These are phyloP conservation scores for Pisolithus sp. DNA, from an alignment of 768 basidiomycete species.

Conservation along the genomic window DNA sequence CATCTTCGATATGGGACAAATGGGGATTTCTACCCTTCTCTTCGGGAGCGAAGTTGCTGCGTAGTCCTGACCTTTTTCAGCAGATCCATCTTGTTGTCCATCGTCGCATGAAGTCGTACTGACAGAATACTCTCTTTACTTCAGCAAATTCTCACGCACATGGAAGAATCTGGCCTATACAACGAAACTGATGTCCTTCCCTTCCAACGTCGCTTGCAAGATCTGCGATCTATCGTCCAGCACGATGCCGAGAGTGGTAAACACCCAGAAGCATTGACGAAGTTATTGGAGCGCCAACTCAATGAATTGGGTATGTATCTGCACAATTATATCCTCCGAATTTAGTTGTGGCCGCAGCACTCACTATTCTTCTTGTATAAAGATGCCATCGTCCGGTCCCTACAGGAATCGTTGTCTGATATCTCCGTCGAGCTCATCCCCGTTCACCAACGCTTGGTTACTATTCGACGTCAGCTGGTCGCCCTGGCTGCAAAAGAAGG, in stretches of 20 bases:
- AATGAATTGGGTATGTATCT: conserved; percentile 77
- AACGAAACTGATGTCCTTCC: conserved; percentile 87
- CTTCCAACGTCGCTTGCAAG: conserved; percentile 73
- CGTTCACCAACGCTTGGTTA: conserved; percentile 83
- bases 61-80: conserved; percentile 19
- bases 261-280: conserved; percentile 82
- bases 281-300: conserved; percentile 83
- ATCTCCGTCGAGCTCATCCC: conserved; percentile 88
- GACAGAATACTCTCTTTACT: conserved; percentile 15
- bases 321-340: conserved; percentile 3
- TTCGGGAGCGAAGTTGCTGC: conserved; percentile 11
- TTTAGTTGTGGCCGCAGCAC: conserved; percentile 3
- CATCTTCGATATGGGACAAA: background rate
- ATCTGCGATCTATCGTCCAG: conserved; percentile 81
- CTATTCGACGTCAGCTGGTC: conserved; percentile 82
- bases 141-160: conserved; percentile 90
- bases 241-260: conserved; percentile 75
- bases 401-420: conserved; percentile 82
- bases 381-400: conserved; percentile 71
- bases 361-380: background rate
- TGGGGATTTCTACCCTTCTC: conserved; percentile 4
- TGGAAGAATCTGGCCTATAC: conserved; percentile 94
- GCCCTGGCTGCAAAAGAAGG: conserved; percentile 84
- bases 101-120: conserved; percentile 20
- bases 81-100: conserved; percentile 19